A percentile compares a stretch with the other conserved stretches of the same genome.
phyloP scores from a whole-genome alignment of 2,329 filamentous ascomycete species.

The Helotiales sp. region DNA sequence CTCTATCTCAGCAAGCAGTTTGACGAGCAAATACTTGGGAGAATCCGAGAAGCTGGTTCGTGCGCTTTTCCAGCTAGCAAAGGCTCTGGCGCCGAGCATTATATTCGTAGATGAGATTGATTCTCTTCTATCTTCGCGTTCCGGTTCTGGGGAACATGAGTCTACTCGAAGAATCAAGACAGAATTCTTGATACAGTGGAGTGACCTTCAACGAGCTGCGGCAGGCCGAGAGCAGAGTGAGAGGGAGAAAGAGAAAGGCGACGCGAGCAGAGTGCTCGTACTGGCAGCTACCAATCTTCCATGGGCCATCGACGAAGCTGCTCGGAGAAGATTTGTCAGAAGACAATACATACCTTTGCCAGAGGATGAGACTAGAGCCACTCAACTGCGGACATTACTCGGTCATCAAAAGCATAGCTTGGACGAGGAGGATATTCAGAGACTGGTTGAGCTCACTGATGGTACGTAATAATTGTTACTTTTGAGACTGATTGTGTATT shows the following conservation, averaged over 20 bases:
- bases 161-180: constrained; percentile 94
- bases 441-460: constrained; percentile 78
- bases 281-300: constrained; percentile 94
- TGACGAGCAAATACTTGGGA: constrained; percentile 94
- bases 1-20: constrained; percentile 89
- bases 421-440: constrained; percentile 67
- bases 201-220: constrained; percentile 86
- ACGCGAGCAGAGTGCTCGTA: constrained; percentile 86
- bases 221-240: constrained; percentile 74
- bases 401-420: constrained; percentile 75
- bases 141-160: constrained; percentile 85
- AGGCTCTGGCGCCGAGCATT: constrained; percentile 85
- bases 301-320: constrained; percentile 97
- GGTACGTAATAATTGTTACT: constrained; percentile 22
- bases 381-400: constrained; percentile 76
- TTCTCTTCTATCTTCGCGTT: constrained; percentile 81
- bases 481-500: constrained; percentile 1
- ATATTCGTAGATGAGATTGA: constrained; percentile 99
- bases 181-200: constrained; percentile 97
- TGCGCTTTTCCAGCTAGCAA: constrained; percentile 87
- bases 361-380: constrained; percentile 76
- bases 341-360: constrained; percentile 95
- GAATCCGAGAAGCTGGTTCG: constrained; percentile 96
- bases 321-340: constrained; percentile 83
- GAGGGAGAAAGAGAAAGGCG: constrained; percentile 69